Base-by-base conservation (phyloP, 805 yeast genomes). In the Ogataea saltuana region DNA sequence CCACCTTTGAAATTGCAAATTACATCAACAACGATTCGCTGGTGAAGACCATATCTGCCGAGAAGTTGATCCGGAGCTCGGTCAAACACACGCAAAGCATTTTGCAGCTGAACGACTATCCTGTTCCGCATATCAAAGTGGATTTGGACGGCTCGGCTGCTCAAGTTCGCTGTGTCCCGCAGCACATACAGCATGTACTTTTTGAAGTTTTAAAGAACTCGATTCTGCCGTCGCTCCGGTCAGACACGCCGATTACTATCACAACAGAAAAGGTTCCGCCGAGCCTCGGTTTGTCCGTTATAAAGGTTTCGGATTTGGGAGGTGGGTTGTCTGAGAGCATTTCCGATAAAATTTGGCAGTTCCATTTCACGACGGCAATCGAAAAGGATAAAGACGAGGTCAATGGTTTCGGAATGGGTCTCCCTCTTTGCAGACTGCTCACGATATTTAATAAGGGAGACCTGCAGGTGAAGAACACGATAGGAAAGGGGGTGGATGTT, bases 391-490 rank as follows among this genome's bases (percentile, higher is more conserved):
- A 56, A 27, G 66, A 61, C 44, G 54, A 55, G 42, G 58, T 61
- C 18, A 58, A 53, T 38, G 66, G 66, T 4, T 61, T 60, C 33
- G 66, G 66, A n/a, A 55, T 61, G 64, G 66, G 66, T 0, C 45
- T 61, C 13, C 66, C 66, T 1, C 38, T 61, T 11, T 61, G 66
- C 35, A 57, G 54, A 31, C 54, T 61, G 13, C 52, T 58, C 35
- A 54, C 59, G 2, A 45, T 39, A 21, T 60, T 59, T 35, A 61
- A 61, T 31, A 42, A 51, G 15, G 66, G 65, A 12, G 41, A 43
- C 6, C 33, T 61, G 39, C 44, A 44, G 20, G 46, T 61, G 22
- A 28, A 35, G 1, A 61, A 60, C 31, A 49, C 41, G 32, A 43
- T 41, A 12, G 58, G 55, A 5, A 41, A 41, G 1, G 66, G 66